These are phyloP conservation scores for Erigeron canadensis DNA, from an alignment of 129 eudicot genomes.

Conservation along the genomic window DNA sequence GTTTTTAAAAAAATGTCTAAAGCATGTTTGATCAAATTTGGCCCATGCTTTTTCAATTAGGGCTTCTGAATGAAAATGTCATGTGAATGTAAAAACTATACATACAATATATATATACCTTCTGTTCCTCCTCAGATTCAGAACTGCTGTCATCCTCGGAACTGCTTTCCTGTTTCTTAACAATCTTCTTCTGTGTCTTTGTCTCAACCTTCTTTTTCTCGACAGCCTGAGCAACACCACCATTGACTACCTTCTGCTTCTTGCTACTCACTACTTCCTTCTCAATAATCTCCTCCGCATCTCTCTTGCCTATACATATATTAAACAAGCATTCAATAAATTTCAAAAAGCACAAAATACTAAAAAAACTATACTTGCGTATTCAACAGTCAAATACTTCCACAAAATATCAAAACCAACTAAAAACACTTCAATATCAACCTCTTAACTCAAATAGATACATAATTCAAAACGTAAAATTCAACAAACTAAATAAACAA, in stretches of 20 bases:
- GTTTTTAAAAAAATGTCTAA: no score
- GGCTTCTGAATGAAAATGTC: no score
- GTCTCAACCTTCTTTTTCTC: slow-evolving; percentile 34
- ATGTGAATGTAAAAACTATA: no score
- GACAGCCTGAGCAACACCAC: slow-evolving; percentile 30
- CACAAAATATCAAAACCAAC: no score
- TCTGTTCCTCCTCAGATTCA: slow-evolving; percentile 34
- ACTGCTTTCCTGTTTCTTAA: slow-evolving; percentile 32
- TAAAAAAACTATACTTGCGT: neutral
- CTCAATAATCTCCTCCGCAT: slow-evolving; percentile 36
- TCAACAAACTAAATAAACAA: no score
- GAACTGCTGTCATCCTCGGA: slow-evolving; percentile 24
- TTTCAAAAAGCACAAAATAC: neutral
- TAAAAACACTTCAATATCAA: no score
- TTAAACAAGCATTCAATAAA: neutral
- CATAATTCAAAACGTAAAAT: no score
- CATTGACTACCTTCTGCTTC: slow-evolving; percentile 35
- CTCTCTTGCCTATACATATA: slow-evolving; percentile 33
- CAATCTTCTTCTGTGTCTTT: slow-evolving; percentile 21
- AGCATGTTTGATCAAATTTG: no score
- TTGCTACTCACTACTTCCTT: slow-evolving; percentile 29
- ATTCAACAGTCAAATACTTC: neutral
- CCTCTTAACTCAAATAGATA: no score
- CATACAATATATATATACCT: slow-evolving; percentile 10
- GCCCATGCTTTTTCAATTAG: no score